Base-by-base conservation (phyloP, 345 rosid species). In the Brassica cretica region DNA sequence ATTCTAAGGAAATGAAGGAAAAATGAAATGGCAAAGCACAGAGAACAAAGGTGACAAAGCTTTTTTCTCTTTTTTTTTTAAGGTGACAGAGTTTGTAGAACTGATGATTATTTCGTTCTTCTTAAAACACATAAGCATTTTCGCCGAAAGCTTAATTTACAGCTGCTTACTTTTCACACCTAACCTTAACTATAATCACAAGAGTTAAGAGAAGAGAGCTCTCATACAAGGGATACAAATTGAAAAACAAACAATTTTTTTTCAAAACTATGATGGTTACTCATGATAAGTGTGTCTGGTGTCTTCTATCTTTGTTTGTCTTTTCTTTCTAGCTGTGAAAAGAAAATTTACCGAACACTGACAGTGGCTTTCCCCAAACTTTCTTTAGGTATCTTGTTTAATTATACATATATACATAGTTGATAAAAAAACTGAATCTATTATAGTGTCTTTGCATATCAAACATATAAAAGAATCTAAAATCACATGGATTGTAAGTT, bases 111-210 rank as follows among this genome's bases (percentile, higher is more conserved):
- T 65, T 35, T 70, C 2, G 2, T 2, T 0, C 18, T 32, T 56
- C 19, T 11, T 24, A 27, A 27, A 27, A 27, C 30, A 27, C 7
- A 41, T 44, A 32, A 44, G 10, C 39, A 71, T 59, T 78, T 72
- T 59, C 72, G 58, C 82, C 73, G 73, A 78, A 78, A 66, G 81
- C 51, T 65, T 65, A 1, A 39, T 49, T 71, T 70, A 33, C 64
- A 49, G 27, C 27, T 3, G 24, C 15, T 77, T 64, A 70, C 74
- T 37, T 77, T 65, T 16, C 60, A 53, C 60, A 53, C 60, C 60
- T 53, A 53, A 53, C 60, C 24, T 41, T 41, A 71, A 30, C 76
- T 65, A 64, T n/a, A 72, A 59, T 66, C 62, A 78, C 59, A 64
- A 53, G 71, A 53, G 56, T 18, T 66, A 5, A 8, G 55, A 72